Evolutionary conservation across 768 basidiomycete genomes (phyloP), one percentile per base, ranked within the genome.

Genomic region (Tylopilus subfusipes): DNA sequence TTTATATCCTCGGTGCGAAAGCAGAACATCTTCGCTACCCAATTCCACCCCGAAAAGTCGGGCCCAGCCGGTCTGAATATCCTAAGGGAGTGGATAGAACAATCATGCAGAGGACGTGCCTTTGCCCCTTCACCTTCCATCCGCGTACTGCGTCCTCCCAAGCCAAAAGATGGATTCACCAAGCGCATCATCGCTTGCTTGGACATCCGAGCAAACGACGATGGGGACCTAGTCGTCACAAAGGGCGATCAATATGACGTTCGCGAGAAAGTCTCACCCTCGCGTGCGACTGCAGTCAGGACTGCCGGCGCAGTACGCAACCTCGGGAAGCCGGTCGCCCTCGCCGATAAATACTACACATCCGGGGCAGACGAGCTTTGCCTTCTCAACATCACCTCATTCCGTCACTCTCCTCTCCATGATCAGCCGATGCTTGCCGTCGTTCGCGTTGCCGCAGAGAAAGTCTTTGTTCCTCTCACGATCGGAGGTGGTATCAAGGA

Each of bases 221-320:
- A 85, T 14, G 97, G 97, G 27, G 97, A 99, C 70, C 84, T 99
- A 50, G 94, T 99, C 54, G 97, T 99, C 2, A 99, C 97, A 40
- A 99, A 99, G 75, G 97, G 97, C 53, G 97, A 99, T 71, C 97
- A 97, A 70, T 99, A 99, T 74, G 93, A 98, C 68, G 95, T 98
- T 18, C 90, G 95, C 50, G 95, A 98, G 72, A 93, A 87, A 64
- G 68, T 54, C 43, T 52, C 52, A 50, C 50, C 68, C n/a, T 60
- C 64, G 31, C 62, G 47, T 43, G n/a, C 64, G 11, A 65, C 40
- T 48, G 57, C 72, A 18, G 72, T 79, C 55, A 73, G 73, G 24
- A 72, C 81, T 2, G 86, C 83, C 8, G 90, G 90, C 25, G 82
- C 82, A 0, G 97, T 99, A 13, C 88, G 96, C 62, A 98, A 99